Evolutionary conservation across 2,329 filamentous ascomycete genomes (phyloP), one percentile per base, ranked within the genome.

Genomic region (Ceratocystis harringtonii): DNA sequence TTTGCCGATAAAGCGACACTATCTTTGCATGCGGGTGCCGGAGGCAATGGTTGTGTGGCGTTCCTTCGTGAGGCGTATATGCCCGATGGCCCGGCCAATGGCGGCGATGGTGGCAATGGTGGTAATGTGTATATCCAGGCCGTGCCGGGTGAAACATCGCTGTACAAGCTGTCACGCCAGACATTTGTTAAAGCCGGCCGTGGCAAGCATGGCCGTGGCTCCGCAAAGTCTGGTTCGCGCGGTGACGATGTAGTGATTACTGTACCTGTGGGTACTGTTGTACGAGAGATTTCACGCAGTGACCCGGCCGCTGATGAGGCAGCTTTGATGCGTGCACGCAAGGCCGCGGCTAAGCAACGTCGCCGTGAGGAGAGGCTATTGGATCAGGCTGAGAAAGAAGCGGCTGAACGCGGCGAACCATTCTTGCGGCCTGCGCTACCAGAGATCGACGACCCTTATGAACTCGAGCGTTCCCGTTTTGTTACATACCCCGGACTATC

Each of bases 51-150:
- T 69, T 99, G 94, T 72, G 90, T 97, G 62, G 94, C 94, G 0
- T 99, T 97, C 73, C 78, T 95, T 55, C 87, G 92, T 22, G 94
- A 99, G 71, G 92, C 92, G 69, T 97, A 89, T 75, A 80, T 96
- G 36, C 84, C 86, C 57, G 86, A 95, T 69, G 94, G 94, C 0
- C 94, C 94, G 10, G 84, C 94, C 8, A 97, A 99, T 74, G 94
- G 94, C 61, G 94, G 94, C 67, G 91, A 99, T 73, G 94, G 94
- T 52, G 94, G 94, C 3, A 88, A 85, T 65, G 94, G 94, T 68
- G 94, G 94, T 48, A 95, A 88, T 71, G 80, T 99, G 69, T 97
- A 95, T 74, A 95, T 99, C 66, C 92, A 97, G 76, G 92, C 94
- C 6, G 85, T 95, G 1, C 85, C 88, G 65, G 90, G 91, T 67